Evolutionary conservation across 202 grass and related monocot species (phyloP), one percentile per base, ranked within the genome.

Genomic region (Schoenoplectus triqueter): DNA sequence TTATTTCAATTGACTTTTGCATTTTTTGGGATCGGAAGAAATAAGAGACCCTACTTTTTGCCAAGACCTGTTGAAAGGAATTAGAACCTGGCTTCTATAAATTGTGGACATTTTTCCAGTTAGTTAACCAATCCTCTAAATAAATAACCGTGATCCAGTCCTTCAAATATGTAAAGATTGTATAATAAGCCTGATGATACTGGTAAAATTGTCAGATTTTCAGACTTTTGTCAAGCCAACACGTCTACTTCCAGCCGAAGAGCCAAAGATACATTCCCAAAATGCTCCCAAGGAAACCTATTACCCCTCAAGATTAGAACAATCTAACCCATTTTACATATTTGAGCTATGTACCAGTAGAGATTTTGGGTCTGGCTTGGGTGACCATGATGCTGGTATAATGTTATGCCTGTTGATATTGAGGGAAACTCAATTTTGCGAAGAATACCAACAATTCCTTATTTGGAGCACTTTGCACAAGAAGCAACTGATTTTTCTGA

Each of bases 341-440:
- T 40, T 98, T 74, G 89, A 95, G 57, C 86, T 98, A 71, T 61
- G 80, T 67, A 98, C 92, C 46, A 92, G 92, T 86, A 92, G 87
- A 82, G 91, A 95, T 83, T 88, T 91, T 77, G 87, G 87, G 54
- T 98, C 95, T 54, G 90, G 86, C 81, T 92, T 95, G 86, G 31
- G 67, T 10, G 91, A 98, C 56, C 87, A 87, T 70, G 93, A 95
- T 73, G 75, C 87, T 31, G 91, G 91, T 45, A 83, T 98, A 39
- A 78, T 98, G 86, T 10, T 93, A 18, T 92, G 89, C 70, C 80
- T 98, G 85, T 98, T 44, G 91, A 95, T 91, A 19, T 71, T 11
- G 52, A 87, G 21, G 91, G 89, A 57, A 81, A 93, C 20, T 92
- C 91, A 22, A 65, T 98, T 84, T 81, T 98, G 67, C 89, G 95